Conservation (phyloP, 345 rosid genomes). For the Gossypium australe region DNA sequence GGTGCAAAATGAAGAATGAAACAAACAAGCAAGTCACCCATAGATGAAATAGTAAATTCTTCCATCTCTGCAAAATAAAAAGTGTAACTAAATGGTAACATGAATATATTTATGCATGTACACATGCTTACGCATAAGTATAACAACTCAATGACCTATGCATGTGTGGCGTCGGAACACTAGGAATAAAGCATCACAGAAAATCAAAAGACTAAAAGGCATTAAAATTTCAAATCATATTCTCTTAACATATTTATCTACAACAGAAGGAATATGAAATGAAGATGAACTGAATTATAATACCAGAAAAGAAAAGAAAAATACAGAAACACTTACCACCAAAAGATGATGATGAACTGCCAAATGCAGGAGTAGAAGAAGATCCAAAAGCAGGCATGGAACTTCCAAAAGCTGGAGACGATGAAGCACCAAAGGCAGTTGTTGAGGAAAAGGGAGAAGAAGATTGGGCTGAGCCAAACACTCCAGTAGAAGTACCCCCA, state of each 20-base stretch:
- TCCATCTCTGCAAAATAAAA: not conserved
- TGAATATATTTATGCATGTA: not conserved
- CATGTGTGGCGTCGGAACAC: not conserved
- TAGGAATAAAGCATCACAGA: not conserved
- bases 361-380: constrained; percentile 69
- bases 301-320: not conserved
- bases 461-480: constrained; percentile 65
- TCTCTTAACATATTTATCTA: not conserved
- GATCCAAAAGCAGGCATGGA: constrained; percentile 61
- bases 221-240: not conserved
- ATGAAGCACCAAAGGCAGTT: constrained; percentile 70
- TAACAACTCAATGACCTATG: not conserved
- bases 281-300: not conserved
- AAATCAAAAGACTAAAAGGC: not conserved
- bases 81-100: not conserved
- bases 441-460: constrained; percentile 67
- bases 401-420: constrained; percentile 69
- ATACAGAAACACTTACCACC: constrained; percentile 47
- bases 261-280: not conserved
- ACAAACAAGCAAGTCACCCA: no score
- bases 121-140: not conserved
- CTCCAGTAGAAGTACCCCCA: constrained; percentile 88
- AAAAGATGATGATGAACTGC: constrained; percentile 58
- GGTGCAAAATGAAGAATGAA: not conserved
- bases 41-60: not conserved